phyloP scores from a whole-genome alignment of 2,329 filamentous ascomycete species.

The Colletotrichum camelliae region DNA sequence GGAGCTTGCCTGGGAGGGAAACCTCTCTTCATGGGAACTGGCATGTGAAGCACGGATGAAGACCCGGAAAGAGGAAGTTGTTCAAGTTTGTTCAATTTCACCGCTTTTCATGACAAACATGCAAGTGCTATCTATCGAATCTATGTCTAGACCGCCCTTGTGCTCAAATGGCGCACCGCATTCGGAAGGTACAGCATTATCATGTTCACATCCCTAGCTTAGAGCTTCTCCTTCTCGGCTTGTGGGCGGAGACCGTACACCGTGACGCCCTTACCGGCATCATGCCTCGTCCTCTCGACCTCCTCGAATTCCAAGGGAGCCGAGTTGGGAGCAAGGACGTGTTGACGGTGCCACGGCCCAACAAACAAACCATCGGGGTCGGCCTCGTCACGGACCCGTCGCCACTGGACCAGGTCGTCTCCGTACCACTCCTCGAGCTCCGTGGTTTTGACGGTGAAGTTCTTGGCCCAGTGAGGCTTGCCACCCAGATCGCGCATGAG shows the following conservation, averaged over 20 bases:
- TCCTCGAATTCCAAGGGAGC: constrained; percentile 42
- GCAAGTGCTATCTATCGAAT: background rate
- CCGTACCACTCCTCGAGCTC: constrained; percentile 72
- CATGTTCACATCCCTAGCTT: background rate
- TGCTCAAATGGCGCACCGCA: background rate
- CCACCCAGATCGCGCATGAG: constrained; percentile 87
- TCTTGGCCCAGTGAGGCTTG: constrained; percentile 94
- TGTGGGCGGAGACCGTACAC: constrained; percentile 8
- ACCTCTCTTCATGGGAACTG: background rate
- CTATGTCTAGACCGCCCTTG: background rate
- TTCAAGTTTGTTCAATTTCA: background rate
- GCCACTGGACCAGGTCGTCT: constrained; percentile 67
- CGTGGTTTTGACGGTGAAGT: constrained; percentile 70
- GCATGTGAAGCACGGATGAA: background rate
- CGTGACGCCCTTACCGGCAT: constrained; percentile 8
- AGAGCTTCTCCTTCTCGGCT: background rate
- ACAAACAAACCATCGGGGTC: constrained; percentile 89
- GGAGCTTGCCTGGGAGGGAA: background rate
- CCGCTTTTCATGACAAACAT: background rate
- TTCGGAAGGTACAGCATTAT: background rate
- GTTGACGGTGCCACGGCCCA: constrained; percentile 86
- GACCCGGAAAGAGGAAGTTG: background rate
- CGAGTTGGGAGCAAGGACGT: constrained; percentile 54
- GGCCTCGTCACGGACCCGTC: constrained; percentile 69
- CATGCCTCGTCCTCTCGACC: constrained; percentile 30